These are phyloP conservation scores for Calophaca sinica DNA, from an alignment of 306 rosid species.

Conservation along the genomic window DNA sequence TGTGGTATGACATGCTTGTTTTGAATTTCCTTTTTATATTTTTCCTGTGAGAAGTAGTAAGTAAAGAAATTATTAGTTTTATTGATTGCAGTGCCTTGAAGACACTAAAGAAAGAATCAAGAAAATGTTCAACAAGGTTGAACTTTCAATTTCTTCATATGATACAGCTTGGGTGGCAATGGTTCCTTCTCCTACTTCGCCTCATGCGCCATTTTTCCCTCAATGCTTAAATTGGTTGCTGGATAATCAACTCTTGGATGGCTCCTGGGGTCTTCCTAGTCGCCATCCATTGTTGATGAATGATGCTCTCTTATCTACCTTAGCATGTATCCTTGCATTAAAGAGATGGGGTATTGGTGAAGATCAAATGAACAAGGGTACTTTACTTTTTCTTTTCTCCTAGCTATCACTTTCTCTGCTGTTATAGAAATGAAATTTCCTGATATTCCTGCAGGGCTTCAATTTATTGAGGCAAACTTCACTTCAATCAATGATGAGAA, in stretches of 20 bases:
- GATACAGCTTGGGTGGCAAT: conserved; percentile 97
- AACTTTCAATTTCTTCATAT: conserved; percentile 77
- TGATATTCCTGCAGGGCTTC: conserved; percentile 65
- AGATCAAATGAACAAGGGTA: conserved; percentile 71
- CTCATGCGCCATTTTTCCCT: conserved; percentile 68
- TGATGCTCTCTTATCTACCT: conserved; percentile 78
- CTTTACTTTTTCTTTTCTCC: conserved; percentile 6
- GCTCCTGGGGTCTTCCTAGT: conserved; percentile 76
- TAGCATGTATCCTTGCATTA: conserved; percentile 73
- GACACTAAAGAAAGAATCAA: conserved; percentile 65
- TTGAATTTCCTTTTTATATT: background rate
- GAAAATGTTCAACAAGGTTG: conserved; percentile 71
- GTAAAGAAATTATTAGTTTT: conserved; percentile 2
- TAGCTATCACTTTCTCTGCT: conserved; percentile 16
- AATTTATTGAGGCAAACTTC: conserved; percentile 71
- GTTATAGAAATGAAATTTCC: conserved; percentile 16
- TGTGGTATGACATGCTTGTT: conserved; percentile 43
- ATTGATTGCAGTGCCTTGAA: conserved; percentile 58
- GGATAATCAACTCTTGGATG: conserved; percentile 76
- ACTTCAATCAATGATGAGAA: conserved; percentile 68
- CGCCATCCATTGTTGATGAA: conserved; percentile 61
- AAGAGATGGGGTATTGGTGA: conserved; percentile 75
- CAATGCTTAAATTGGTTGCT: conserved; percentile 77
- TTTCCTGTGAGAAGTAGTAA: background rate
- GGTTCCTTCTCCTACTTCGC: conserved; percentile 71